Evolutionary conservation across 805 yeast genomes (phyloP).

Genomic region (Starmerella lactis-condensi): DNA sequence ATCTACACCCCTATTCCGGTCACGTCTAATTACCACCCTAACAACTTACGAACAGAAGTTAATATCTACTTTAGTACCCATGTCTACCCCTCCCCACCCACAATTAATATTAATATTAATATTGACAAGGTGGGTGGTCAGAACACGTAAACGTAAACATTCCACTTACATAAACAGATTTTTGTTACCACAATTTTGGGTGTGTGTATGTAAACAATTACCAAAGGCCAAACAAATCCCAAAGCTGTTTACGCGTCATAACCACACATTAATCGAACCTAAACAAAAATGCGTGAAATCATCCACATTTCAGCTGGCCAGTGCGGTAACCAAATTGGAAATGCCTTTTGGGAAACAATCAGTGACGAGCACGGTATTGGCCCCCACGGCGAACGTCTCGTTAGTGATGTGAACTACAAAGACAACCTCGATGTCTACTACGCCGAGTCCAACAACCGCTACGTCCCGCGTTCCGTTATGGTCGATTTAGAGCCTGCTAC

Average conservation of each 20-base stretch:
- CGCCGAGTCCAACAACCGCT: constrained; percentile 61
- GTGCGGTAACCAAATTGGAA: constrained; percentile 88
- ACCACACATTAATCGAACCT: not conserved
- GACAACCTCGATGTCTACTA: constrained; percentile 64
- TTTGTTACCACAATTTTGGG: too few species aligned
- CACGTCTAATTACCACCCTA: too few species aligned
- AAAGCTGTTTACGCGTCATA: constrained; percentile 3
- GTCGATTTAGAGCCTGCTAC: constrained; percentile 93
- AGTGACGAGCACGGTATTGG: constrained; percentile 27
- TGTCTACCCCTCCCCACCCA: too few species aligned
- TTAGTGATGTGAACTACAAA: constrained; percentile 17
- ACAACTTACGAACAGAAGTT: too few species aligned
- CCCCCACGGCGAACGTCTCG: constrained; percentile 20
- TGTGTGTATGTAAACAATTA: too few species aligned
- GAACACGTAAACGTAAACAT: too few species aligned
- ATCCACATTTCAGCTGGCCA: constrained; percentile 95
- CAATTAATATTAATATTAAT: too few species aligned
- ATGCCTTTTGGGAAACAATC: constrained; percentile 28
- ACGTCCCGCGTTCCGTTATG: constrained; percentile 82
- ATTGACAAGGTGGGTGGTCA: too few species aligned
- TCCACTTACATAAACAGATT: too few species aligned
- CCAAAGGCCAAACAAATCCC: too few species aligned
- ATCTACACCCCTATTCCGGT: too few species aligned
- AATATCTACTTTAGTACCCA: too few species aligned
- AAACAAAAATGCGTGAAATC: constrained; percentile 25